These are phyloP conservation scores for Trametes versicolor DNA, from an alignment of 1,284 basidiomycete genomes.

Conservation along the genomic window DNA sequence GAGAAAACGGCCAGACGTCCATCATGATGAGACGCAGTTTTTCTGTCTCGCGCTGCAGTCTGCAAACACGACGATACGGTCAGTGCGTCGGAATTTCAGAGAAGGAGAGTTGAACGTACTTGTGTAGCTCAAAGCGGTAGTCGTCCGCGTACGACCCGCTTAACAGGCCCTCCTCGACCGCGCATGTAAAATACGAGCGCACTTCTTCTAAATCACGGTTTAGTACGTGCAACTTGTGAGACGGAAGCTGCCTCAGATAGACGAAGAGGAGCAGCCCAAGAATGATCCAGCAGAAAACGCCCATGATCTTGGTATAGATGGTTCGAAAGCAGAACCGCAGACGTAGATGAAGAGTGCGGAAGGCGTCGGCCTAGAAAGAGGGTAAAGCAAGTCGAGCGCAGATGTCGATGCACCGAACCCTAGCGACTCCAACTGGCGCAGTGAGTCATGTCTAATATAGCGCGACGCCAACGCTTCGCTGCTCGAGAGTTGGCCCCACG, in stretches of 20 bases:
- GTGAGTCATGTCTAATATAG: constrained; percentile 5
- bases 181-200: constrained; percentile 2
- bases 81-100: not conserved
- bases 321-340: not conserved
- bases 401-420: not conserved
- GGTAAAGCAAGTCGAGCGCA: not conserved
- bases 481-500: not conserved
- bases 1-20: constrained; percentile 10
- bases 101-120: not conserved
- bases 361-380: not conserved
- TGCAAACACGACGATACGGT: not conserved
- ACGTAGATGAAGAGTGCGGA: not conserved
- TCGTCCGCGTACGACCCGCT: constrained; percentile 5
- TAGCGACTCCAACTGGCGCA: not conserved
- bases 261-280: constrained; percentile 11
- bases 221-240: constrained; percentile 17
- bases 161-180: constrained; percentile 5
- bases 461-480: not conserved
- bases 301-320: no score
- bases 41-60: constrained; percentile 7
- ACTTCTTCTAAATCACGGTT: constrained; percentile 8
- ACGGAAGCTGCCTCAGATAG: constrained; percentile 14
- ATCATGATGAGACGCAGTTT: constrained; percentile 3
- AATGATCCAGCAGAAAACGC: constrained; percentile 2
- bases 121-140: constrained; percentile 1